A percentile compares a stretch with the other conserved stretches of the same genome.
phyloP scores from a whole-genome alignment of 768 basidiomycete genomes.

The Suillus bovinus region DNA sequence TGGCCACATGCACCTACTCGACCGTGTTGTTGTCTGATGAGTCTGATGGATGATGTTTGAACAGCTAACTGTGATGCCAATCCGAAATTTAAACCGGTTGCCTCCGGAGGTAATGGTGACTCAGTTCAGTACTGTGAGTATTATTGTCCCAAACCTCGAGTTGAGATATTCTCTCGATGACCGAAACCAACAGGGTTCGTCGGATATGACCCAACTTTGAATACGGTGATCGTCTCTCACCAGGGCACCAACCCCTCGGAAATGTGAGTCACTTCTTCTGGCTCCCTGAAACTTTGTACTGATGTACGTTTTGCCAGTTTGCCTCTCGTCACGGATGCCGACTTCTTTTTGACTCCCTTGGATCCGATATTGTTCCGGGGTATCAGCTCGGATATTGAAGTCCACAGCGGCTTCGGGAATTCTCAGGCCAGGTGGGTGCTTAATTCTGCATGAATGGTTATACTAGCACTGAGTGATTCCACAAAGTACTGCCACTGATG shows the following conservation, averaged over 20 bases:
- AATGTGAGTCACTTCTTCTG: slow-evolving; percentile 22
- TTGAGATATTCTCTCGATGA: neutral
- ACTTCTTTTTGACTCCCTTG: slow-evolving; percentile 37
- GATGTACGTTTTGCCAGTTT: slow-evolving; percentile 23
- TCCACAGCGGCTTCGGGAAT: slow-evolving; percentile 48
- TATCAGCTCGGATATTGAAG: slow-evolving; percentile 39
- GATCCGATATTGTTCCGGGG: slow-evolving; percentile 51
- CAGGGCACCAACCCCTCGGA: slow-evolving; percentile 35
- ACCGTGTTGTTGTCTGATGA: neutral
- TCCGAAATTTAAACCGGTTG: slow-evolving; percentile 46
- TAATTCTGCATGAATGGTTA: neutral
- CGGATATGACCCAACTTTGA: slow-evolving; percentile 45
- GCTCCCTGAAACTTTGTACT: neutral
- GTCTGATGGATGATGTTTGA: slow-evolving; percentile 1
- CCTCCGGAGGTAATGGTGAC: slow-evolving; percentile 48
- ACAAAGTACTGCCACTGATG: slow-evolving; percentile 38
- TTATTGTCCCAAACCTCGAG: neutral
- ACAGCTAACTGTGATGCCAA: slow-evolving; percentile 50
- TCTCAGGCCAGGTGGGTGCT: slow-evolving; percentile 45
- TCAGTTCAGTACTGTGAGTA: slow-evolving; percentile 43
- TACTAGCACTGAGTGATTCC: neutral
- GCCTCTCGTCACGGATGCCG: slow-evolving; percentile 42
- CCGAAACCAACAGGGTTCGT: slow-evolving; percentile 44
- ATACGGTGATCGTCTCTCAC: slow-evolving; percentile 39
- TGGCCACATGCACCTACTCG: slow-evolving; percentile 4